Evolutionary conservation across 192 early-diverging fungal genomes (phyloP).

Genomic region (Dissophora globulifera): DNA sequence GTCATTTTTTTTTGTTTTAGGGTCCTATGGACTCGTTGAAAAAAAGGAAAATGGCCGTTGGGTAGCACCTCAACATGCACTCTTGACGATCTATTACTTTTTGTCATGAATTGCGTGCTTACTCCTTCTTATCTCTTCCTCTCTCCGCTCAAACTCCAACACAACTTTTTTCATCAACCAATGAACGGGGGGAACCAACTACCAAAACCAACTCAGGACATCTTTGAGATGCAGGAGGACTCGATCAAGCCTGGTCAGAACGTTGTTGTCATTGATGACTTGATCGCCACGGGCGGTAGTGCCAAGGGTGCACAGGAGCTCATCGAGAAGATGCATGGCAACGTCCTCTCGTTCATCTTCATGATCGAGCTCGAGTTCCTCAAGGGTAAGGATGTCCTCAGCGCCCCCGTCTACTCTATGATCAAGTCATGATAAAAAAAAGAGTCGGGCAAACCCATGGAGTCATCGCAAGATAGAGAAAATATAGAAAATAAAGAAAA

Average conservation of each 20-base stretch:
- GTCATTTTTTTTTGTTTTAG: neutral
- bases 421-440: slow-evolving; percentile 67
- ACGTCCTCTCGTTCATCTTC: slow-evolving; percentile 87
- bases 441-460: no score
- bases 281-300: slow-evolving; percentile 94
- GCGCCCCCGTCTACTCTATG: slow-evolving; percentile 89
- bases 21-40: no score
- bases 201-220: slow-evolving; percentile 63
- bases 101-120: no score
- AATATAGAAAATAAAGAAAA: no score
- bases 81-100: neutral
- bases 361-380: slow-evolving; percentile 90
- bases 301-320: slow-evolving; percentile 88
- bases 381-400: slow-evolving; percentile 80
- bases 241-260: slow-evolving; percentile 82
- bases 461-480: no score
- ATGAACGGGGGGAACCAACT: no score
- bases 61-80: no score
- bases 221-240: slow-evolving; percentile 91
- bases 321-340: slow-evolving; percentile 77
- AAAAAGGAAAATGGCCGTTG: no score
- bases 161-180: no score
- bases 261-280: slow-evolving; percentile 95
- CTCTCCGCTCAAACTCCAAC: neutral
- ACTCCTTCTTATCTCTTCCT: neutral